Evolutionary conservation across 179 eudicot genomes (phyloP).

Genomic region (Camellia oleifera): DNA sequence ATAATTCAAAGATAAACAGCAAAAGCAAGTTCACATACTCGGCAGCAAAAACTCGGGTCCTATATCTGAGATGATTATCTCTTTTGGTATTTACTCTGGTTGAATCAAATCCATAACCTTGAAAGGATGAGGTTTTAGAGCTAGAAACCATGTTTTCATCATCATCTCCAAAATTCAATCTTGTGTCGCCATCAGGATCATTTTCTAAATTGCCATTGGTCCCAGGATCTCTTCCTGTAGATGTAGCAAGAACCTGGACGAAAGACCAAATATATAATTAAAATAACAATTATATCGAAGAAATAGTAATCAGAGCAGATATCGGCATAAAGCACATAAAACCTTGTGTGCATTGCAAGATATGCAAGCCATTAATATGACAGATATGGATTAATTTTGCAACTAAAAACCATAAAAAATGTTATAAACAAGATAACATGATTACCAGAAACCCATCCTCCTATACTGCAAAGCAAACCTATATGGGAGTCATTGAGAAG

Average conservation of each 20-base stretch:
- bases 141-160: slow-evolving; percentile 91
- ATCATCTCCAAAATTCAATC: slow-evolving; percentile 49
- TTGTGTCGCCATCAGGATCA: slow-evolving; percentile 52
- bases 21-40: slow-evolving; percentile 63
- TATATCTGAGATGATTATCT: slow-evolving; percentile 84
- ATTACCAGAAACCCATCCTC: background rate
- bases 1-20: slow-evolving; percentile 4
- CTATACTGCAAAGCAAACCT: too few relatives aligned
- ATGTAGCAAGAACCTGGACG: slow-evolving; percentile 74
- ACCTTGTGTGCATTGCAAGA: background rate
- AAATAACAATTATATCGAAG: too few relatives aligned
- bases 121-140: slow-evolving; percentile 36
- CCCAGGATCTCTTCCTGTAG: slow-evolving; percentile 52
- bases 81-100: slow-evolving; percentile 46
- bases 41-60: slow-evolving; percentile 94
- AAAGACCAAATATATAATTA: slow-evolving; percentile 1
- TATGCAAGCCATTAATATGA: background rate
- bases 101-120: slow-evolving; percentile 41
- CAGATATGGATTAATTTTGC: background rate
- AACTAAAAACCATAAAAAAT: background rate
- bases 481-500: too few relatives aligned
- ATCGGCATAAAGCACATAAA: background rate
- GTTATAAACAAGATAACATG: background rate
- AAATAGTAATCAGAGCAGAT: too few relatives aligned
- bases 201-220: slow-evolving; percentile 34